Conservation (phyloP, 2,329 filamentous ascomycete species). For the Aotearoamyces nothofagi region DNA sequence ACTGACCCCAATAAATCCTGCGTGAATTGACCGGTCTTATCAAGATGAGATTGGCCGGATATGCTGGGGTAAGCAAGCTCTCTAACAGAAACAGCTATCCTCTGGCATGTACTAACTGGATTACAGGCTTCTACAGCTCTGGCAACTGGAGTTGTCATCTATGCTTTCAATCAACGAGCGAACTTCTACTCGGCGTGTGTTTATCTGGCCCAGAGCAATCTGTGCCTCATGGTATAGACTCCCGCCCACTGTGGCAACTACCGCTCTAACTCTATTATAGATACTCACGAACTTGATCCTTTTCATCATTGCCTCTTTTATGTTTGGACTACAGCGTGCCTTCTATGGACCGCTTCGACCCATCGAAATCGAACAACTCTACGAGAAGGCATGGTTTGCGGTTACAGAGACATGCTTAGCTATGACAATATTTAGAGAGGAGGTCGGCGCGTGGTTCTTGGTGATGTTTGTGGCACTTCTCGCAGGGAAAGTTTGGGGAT, state of each 20-base stretch:
- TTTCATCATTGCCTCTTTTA: slow-evolving; percentile 61
- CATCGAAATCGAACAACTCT: slow-evolving; percentile 92
- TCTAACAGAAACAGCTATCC: not conserved
- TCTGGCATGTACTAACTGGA: slow-evolving; percentile 1
- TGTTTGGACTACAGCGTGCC: slow-evolving; percentile 77
- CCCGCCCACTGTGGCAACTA: not conserved
- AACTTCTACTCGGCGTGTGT: slow-evolving; percentile 99
- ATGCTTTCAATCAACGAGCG: slow-evolving; percentile 84
- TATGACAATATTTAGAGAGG: slow-evolving; percentile 96
- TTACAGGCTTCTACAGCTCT: slow-evolving; percentile 66
- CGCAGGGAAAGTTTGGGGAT: slow-evolving; percentile 94
- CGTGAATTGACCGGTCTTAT: too few species aligned
- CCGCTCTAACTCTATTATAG: slow-evolving; percentile 25
- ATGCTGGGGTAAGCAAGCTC: slow-evolving; percentile 45
- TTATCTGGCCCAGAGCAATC: slow-evolving; percentile 90
- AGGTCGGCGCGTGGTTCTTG: slow-evolving; percentile 86
- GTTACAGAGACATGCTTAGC: slow-evolving; percentile 93
- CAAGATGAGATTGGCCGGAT: slow-evolving; percentile 45
- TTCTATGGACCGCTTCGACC: slow-evolving; percentile 83
- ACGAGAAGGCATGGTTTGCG: slow-evolving; percentile 96
- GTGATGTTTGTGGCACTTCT: slow-evolving; percentile 91
- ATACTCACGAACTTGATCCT: slow-evolving; percentile 86
- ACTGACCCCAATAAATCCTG: too few species aligned
- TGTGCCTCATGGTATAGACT: slow-evolving; percentile 68
- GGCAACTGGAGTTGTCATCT: slow-evolving; percentile 69